These are phyloP conservation scores for Xanthoconium stramineum DNA, from an alignment of 768 basidiomycete species.

Conservation along the genomic window DNA sequence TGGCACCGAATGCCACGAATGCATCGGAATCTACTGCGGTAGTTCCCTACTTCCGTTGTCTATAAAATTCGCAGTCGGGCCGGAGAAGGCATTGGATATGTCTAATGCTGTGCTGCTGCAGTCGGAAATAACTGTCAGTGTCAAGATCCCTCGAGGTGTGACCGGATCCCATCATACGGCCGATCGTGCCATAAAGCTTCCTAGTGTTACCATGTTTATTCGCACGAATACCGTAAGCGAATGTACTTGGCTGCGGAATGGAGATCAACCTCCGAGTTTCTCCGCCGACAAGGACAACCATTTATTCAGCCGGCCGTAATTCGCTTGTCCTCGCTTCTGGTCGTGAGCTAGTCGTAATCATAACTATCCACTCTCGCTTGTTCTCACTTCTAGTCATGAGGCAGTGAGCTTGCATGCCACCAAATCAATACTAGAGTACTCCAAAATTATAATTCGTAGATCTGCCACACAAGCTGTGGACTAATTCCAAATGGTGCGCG, in stretches of 20 bases:
- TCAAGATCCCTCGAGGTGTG: too few species aligned
- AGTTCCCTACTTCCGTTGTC: background rate
- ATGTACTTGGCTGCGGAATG: background rate
- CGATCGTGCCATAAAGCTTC: background rate
- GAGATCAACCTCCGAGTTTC: background rate
- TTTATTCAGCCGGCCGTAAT: too few species aligned
- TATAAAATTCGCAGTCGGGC: background rate
- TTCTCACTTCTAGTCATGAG: constrained; percentile 3
- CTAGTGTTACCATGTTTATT: background rate
- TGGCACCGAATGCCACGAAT: background rate
- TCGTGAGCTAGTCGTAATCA: too few species aligned
- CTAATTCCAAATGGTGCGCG: background rate
- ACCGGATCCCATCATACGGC: too few species aligned
- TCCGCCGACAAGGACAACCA: constrained; percentile 11
- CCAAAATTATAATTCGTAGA: constrained; percentile 1
- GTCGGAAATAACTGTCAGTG: background rate
- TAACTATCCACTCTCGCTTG: background rate
- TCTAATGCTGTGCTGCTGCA: background rate
- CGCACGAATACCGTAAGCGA: background rate
- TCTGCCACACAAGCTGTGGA: background rate
- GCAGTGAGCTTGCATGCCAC: background rate
- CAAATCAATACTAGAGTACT: background rate
- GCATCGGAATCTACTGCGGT: constrained; percentile 4
- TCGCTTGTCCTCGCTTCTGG: background rate
- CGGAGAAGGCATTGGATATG: background rate